Evolutionary conservation across 345 rosid species (phyloP).

Genomic region (Arabis alpina): DNA sequence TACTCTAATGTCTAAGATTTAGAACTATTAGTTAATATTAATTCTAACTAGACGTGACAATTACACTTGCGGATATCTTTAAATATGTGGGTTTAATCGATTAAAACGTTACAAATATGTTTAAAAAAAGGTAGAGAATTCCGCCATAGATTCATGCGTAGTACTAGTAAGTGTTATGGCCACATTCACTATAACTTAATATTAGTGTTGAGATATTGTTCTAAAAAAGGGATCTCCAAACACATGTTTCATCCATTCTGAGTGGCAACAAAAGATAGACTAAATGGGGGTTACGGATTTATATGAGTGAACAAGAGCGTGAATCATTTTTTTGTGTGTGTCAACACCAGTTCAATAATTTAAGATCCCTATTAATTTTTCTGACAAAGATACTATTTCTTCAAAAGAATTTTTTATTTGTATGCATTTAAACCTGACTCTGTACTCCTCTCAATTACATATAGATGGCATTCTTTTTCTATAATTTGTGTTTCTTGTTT

Average conservation of each 20-base stretch:
- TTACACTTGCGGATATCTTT: too few species aligned
- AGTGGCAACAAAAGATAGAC: too few species aligned
- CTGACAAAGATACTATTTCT: not conserved
- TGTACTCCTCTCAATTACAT: not conserved
- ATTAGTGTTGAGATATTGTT: not conserved
- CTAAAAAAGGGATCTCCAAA: too few species aligned
- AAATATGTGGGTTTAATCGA: not conserved
- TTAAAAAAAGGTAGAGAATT: not conserved
- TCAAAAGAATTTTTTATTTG: not conserved
- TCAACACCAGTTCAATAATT: too few species aligned
- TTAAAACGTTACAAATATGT: not conserved
- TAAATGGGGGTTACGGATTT: too few species aligned
- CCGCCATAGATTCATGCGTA: not conserved
- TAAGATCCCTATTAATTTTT: not conserved
- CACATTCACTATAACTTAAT: not conserved
- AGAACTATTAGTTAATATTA: conserved; percentile 1
- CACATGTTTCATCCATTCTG: too few species aligned
- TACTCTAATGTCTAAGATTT: not conserved
- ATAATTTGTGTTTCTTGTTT: not conserved
- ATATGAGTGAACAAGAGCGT: too few species aligned
- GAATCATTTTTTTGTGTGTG: too few species aligned
- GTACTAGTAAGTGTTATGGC: not conserved
- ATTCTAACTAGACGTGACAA: not conserved
- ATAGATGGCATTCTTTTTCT: not conserved
- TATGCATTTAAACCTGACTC: not conserved